A percentile compares a stretch with the other conserved stretches of the same genome.
Evolutionary conservation across 116 monocot genomes (phyloP).

Genomic region (Posidonia oceanica): DNA sequence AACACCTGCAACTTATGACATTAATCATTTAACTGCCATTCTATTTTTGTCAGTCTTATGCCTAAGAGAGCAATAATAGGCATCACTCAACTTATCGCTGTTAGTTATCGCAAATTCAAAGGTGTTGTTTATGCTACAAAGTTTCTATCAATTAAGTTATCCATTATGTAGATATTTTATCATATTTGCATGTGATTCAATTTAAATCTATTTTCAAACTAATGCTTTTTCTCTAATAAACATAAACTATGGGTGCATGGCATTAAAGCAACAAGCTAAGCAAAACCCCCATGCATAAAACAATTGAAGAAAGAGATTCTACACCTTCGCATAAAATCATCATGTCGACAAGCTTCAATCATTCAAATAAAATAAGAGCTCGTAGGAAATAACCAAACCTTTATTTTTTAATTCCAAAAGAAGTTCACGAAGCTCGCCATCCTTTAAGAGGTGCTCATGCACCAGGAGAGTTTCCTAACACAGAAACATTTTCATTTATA

Average conservation of each 20-base stretch:
- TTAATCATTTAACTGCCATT: not conserved
- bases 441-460: conserved; percentile 57
- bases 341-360: too few relatives aligned
- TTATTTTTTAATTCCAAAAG: conserved; percentile 52
- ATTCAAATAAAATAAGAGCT: not conserved
- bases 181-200: not conserved
- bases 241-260: too few relatives aligned
- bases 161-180: not conserved
- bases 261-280: too few relatives aligned
- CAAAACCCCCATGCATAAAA: too few relatives aligned
- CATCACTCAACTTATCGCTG: too few relatives aligned
- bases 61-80: not conserved
- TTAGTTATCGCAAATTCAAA: not conserved
- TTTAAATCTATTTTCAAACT: not conserved
- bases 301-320: too few relatives aligned
- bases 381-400: conserved; percentile 26
- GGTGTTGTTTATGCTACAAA: not conserved
- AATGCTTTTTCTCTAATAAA: too few relatives aligned
- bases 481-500: not conserved
- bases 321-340: too few relatives aligned
- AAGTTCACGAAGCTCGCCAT: conserved; percentile 44
- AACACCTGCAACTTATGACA: conserved; percentile 40
- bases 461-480: conserved; percentile 91
- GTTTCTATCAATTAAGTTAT: not conserved
- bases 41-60: not conserved